Base-by-base conservation (phyloP, 2,329 filamentous ascomycete genomes). In the Balansia obtecta region DNA sequence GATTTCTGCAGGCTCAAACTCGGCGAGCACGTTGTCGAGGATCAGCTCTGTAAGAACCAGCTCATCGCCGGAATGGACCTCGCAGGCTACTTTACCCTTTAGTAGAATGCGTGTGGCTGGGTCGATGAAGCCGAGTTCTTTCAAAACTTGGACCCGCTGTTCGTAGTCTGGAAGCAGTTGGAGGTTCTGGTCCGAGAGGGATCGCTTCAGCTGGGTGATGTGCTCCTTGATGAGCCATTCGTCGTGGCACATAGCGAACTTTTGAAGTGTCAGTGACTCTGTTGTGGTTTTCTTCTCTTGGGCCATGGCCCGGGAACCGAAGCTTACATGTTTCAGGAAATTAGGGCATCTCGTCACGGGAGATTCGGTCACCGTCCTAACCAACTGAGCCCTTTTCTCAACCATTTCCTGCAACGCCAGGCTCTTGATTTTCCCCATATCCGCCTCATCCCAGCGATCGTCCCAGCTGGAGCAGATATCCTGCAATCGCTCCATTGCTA, bases 31-130 rank as follows among this genome's bases (percentile, higher is more conserved):
- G 60, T 98, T 98, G 68, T 98, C 93, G 16, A 98, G 82, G 45
- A 98, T 89, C 6, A 97, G 79, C 65, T 98, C 93, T 0, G 93
- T 98, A 16, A 98, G 79, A 0, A 98, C 91, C 0, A 98, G 78
- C 67, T 98, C 93, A 63, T 97, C 91, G 16, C 90, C 90, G 0
- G 91, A 96, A 68, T 97, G 93, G 53, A 98, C 91, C 68, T 98
- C 93, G 69, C 93, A 98, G 4, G 93, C 93, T 20, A 98, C 93
- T 67, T 97, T 97, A 67, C 93, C 93, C 70, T 98, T 98, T 55
- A 98, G 79, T 69, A 94, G 87, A 39, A 98, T 94, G 20, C 91
- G 83, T 4, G 83, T 84, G 43, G 85, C 82, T 4, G 86, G 82
- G 60, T 98, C 93, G 57, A 98, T 86, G 65, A 98, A 98, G 5